phyloP scores from a whole-genome alignment of 2,329 filamentous ascomycete genomes.

The Microascus cirrosus region DNA sequence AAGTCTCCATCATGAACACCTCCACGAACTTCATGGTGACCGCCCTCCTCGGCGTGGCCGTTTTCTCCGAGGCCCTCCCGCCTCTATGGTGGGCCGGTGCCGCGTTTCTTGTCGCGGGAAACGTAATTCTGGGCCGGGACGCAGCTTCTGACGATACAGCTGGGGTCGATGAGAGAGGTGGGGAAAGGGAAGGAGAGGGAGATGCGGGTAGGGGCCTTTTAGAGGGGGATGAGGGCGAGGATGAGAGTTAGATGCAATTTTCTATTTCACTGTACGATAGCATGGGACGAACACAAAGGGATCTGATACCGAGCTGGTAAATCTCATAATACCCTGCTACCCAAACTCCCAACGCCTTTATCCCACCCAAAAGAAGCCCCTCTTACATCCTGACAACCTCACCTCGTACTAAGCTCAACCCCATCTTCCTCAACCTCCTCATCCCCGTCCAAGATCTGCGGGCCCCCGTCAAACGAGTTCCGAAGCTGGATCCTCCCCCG shows the following conservation, averaged over 20 bases:
- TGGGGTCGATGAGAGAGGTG: slow-evolving; percentile 33
- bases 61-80: slow-evolving; percentile 63
- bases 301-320: neutral
- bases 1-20: slow-evolving; percentile 74
- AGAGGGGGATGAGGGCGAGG: slow-evolving; percentile 11
- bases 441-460: slow-evolving; percentile 28
- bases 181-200: slow-evolving; percentile 10
- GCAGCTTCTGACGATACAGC: neutral
- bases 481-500: slow-evolving; percentile 47
- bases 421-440: slow-evolving; percentile 26
- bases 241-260: neutral
- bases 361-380: neutral
- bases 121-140: slow-evolving; percentile 65
- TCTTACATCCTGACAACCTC: neutral
- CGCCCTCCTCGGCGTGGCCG: slow-evolving; percentile 55
- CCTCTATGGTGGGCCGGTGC: slow-evolving; percentile 70
- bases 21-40: slow-evolving; percentile 74
- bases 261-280: neutral
- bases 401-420: slow-evolving; percentile 27
- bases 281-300: neutral
- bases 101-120: slow-evolving; percentile 59
- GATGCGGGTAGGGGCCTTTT: slow-evolving; percentile 11
- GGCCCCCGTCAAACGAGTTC: slow-evolving; percentile 26
- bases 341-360: neutral
- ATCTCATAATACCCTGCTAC: neutral